Percentiles rank a stretch among this genome's conserved stretches.
Evolutionary conservation across 2,329 filamentous ascomycete genomes (phyloP).

Genomic region (Sporothrix variecibatus): DNA sequence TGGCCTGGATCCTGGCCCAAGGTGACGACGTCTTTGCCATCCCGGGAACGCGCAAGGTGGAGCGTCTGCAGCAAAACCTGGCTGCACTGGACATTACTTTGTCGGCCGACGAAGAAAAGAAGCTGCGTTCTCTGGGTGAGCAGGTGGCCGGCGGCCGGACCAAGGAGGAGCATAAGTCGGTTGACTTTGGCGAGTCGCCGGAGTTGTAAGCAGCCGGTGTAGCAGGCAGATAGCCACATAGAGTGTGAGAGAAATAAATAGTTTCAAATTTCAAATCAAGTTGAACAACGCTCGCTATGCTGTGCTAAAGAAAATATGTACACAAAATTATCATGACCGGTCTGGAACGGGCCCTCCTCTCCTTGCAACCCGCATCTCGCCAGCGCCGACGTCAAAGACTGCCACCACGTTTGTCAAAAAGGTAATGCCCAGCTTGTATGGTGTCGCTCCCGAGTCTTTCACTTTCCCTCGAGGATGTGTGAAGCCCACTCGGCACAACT

Average conservation of each 20-base stretch:
- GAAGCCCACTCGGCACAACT: neutral
- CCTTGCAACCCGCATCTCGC: neutral
- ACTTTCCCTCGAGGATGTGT: neutral
- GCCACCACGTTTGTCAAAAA: neutral
- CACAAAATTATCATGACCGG: too few relatives aligned
- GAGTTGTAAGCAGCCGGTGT: neutral
- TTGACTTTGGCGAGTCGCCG: neutral
- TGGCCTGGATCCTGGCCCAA: neutral
- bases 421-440: neutral
- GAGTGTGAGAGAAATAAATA: neutral
- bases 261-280: neutral
- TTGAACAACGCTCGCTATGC: neutral
- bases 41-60: neutral
- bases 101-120: neutral
- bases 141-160: neutral
- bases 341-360: neutral
- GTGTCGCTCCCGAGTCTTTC: neutral
- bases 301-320: neutral
- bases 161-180: neutral
- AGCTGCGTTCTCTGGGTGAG: neutral
- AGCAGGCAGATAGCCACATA: neutral
- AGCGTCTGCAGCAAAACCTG: neutral
- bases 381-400: neutral
- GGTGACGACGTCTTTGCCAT: conserved; percentile 6
- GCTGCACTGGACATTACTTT: neutral